Evolutionary conservation across 345 rosid genomes (phyloP).

Genomic region (Syzygium oleosum): DNA sequence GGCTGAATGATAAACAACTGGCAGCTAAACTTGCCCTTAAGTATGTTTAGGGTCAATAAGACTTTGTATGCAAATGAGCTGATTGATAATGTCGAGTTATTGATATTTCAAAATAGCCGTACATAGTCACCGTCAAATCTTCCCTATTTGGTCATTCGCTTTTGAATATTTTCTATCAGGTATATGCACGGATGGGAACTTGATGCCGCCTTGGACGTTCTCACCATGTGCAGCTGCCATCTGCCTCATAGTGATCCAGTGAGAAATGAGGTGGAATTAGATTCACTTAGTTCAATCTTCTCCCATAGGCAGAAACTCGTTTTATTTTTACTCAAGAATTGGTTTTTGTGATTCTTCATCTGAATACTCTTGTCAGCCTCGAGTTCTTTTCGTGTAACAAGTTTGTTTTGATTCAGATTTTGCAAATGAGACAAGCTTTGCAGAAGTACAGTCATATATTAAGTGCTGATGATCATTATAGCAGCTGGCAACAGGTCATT

Average conservation of each 20-base stretch:
- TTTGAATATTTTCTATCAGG: slow-evolving; percentile 26
- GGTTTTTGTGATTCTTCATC: not conserved
- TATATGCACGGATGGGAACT: slow-evolving; percentile 91
- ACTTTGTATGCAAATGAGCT: not conserved
- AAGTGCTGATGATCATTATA: slow-evolving; percentile 71
- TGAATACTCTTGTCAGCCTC: not conserved
- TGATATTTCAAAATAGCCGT: not conserved
- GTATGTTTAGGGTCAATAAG: slow-evolving; percentile 32
- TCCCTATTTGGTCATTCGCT: not conserved
- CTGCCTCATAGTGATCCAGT: slow-evolving; percentile 51
- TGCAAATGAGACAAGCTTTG: slow-evolving; percentile 79
- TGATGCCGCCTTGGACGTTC: slow-evolving; percentile 83
- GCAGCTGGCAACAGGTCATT: slow-evolving; percentile 96
- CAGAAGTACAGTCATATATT: slow-evolving; percentile 88
- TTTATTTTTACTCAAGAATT: not conserved
- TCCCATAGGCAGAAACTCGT: not conserved
- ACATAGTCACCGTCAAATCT: not conserved
- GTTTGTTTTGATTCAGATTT: slow-evolving; percentile 29
- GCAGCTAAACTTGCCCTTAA: slow-evolving; percentile 85
- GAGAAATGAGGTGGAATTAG: slow-evolving; percentile 51
- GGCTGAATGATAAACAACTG: slow-evolving; percentile 84
- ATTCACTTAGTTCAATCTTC: slow-evolving; percentile 1
- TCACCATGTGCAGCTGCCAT: slow-evolving; percentile 98
- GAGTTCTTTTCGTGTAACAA: not conserved
- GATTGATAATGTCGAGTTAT: not conserved